Percentiles rank a stretch among this genome's conserved stretches.
These are phyloP conservation scores for Beauveria asiatica DNA, from an alignment of 2,329 filamentous ascomycete genomes.

Conservation along the genomic window DNA sequence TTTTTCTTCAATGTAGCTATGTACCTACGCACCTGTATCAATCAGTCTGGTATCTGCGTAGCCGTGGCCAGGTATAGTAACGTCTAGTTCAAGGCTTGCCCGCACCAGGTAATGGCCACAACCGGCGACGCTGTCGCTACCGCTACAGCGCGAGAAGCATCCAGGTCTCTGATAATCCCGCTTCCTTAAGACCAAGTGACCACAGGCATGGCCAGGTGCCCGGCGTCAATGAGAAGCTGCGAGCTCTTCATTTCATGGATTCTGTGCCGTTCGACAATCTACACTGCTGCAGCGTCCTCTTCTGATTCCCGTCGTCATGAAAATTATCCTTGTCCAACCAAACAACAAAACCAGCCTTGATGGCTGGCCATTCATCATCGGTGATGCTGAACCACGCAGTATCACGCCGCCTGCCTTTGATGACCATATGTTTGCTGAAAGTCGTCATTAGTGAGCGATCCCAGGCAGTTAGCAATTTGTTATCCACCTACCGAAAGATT, in stretches of 20 bases:
- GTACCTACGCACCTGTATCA: no score
- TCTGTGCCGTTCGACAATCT: conserved; percentile 11
- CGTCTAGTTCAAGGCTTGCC: background rate
- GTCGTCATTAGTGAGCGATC: background rate
- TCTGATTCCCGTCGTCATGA: conserved; percentile 43
- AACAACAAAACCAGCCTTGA: conserved; percentile 36
- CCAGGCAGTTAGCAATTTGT: accelerated
- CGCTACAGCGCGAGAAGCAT: no score
- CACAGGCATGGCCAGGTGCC: no score
- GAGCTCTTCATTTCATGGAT: background rate
- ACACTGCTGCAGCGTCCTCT: conserved; percentile 31
- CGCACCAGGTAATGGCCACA: background rate
- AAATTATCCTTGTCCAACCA: conserved; percentile 52
- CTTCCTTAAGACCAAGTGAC: no score
- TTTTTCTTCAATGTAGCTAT: no score
- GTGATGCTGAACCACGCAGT: conserved; percentile 53
- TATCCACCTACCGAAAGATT: conserved; percentile 36
- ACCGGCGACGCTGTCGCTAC: background rate
- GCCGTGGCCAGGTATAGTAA: no score
- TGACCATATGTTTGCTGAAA: conserved; percentile 46
- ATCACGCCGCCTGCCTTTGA: conserved; percentile 48
- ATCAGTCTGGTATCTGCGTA: no score
- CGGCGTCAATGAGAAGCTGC: background rate
- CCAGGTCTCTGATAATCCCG: no score
- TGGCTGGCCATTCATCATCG: conserved; percentile 47